These are phyloP conservation scores for Kodamaea neixiangensis DNA, from an alignment of 805 yeast genomes.

Conservation along the genomic window DNA sequence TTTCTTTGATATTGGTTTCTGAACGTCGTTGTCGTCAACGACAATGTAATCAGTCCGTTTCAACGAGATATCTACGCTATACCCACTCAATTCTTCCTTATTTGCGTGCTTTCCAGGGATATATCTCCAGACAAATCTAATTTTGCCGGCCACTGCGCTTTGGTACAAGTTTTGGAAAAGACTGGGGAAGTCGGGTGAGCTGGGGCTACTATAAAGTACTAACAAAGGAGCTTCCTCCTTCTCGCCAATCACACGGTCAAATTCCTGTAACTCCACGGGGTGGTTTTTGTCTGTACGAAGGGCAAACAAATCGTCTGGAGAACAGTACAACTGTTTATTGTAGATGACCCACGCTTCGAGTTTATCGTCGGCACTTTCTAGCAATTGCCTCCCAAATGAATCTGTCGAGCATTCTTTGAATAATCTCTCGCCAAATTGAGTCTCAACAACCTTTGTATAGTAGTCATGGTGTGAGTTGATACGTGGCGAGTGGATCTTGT, in stretches of 20 bases:
- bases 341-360: conserved; percentile 50
- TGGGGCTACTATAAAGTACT: conserved; percentile 66
- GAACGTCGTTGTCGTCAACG: conserved; percentile 56
- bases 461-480: conserved; percentile 63
- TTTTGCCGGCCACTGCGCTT: conserved; percentile 62
- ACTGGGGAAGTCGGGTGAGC: conserved; percentile 48
- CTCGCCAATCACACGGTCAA: conserved; percentile 68
- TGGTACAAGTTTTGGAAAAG: conserved; percentile 61
- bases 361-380: conserved; percentile 18
- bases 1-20: conserved; percentile 22
- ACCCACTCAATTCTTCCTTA: conserved; percentile 48
- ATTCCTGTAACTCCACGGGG: conserved; percentile 31
- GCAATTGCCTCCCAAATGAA: conserved; percentile 32
- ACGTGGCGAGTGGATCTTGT: conserved; percentile 58
- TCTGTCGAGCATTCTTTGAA: conserved; percentile 27
- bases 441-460: conserved; percentile 39
- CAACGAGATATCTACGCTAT: conserved; percentile 63
- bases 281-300: conserved; percentile 55
- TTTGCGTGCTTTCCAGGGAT: conserved; percentile 19
- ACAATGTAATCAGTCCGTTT: conserved; percentile 69
- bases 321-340: conserved; percentile 59
- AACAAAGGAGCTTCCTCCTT: conserved; percentile 52
- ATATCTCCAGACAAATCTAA: conserved; percentile 77
- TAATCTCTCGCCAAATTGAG: conserved; percentile 22
- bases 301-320: conserved; percentile 76